Conservation (phyloP, 1,284 basidiomycete species). For the Mycena sp. region DNA sequence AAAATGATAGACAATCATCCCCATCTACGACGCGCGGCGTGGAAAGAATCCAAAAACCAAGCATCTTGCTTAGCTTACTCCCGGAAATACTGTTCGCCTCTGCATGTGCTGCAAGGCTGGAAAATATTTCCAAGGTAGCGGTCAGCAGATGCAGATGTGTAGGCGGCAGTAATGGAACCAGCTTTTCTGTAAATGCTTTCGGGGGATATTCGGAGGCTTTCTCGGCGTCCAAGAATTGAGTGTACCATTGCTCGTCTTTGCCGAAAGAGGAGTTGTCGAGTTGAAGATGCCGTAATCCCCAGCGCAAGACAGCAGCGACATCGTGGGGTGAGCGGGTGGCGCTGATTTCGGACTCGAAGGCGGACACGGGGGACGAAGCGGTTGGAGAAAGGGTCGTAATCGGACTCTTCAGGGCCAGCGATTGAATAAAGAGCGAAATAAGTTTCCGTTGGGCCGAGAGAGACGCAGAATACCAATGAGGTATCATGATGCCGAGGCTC, state of each 20-base stretch:
- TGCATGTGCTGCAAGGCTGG: slow-evolving; percentile 72
- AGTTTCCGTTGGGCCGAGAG: slow-evolving; percentile 71
- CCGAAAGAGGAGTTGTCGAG: slow-evolving; percentile 68
- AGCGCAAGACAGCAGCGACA: slow-evolving; percentile 79
- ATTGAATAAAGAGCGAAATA: slow-evolving; percentile 75
- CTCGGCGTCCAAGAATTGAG: slow-evolving; percentile 65
- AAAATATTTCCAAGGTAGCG: slow-evolving; percentile 66
- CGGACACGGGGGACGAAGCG: slow-evolving; percentile 51
- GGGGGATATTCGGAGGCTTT: slow-evolving; percentile 62
- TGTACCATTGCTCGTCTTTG: slow-evolving; percentile 71
- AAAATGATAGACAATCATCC: slow-evolving; percentile 72
- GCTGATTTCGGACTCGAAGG: slow-evolving; percentile 70
- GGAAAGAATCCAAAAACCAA: slow-evolving; percentile 77
- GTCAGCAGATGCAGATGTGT: slow-evolving; percentile 66
- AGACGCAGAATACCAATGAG: slow-evolving; percentile 81
- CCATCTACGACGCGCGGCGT: slow-evolving; percentile 52
- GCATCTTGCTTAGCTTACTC: slow-evolving; percentile 74
- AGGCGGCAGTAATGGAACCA: slow-evolving; percentile 64
- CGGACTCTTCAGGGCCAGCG: slow-evolving; percentile 57
- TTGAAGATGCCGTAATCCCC: slow-evolving; percentile 77
- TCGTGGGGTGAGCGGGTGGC: slow-evolving; percentile 76
- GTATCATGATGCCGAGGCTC: slow-evolving; percentile 81
- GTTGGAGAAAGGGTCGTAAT: slow-evolving; percentile 59
- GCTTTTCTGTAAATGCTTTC: slow-evolving; percentile 65
- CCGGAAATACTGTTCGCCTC: slow-evolving; percentile 77